A percentile compares a stretch with the other conserved stretches of the same genome.
Conservation (phyloP, 176 grass and related monocot species). For the Triticum timopheevii region DNA sequence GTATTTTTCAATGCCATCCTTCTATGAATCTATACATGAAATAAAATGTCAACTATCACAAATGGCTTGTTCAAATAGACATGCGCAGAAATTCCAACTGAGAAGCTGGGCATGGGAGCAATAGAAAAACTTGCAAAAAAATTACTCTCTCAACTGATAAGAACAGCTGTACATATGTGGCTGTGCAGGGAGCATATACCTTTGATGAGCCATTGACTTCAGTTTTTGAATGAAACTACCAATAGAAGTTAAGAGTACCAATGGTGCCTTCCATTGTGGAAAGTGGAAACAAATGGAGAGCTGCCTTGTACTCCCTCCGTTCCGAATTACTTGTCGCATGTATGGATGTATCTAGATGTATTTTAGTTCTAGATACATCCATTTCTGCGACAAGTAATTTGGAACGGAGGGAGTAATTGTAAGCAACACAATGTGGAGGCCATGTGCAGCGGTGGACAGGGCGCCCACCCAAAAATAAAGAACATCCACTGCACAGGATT, state of each 20-base stretch:
- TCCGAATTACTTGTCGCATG: too few species aligned
- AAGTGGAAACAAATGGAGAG: slow-evolving; percentile 10
- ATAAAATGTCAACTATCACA: neutral
- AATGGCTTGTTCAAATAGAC: neutral
- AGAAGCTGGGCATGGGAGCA: neutral
- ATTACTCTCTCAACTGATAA: neutral
- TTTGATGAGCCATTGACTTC: slow-evolving; percentile 22
- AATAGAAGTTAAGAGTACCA: neutral
- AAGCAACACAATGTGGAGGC: slow-evolving; percentile 27
- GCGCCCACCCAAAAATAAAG: slow-evolving; percentile 21
- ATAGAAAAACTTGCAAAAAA: neutral
- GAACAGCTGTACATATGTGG: slow-evolving; percentile 1
- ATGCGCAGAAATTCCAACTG: neutral
- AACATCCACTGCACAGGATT: slow-evolving; percentile 25
- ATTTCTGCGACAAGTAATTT: too few species aligned
- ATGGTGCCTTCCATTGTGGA: neutral
- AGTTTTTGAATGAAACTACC: neutral
- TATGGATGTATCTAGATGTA: too few species aligned
- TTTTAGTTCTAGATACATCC: too few species aligned
- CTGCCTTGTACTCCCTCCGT: too few species aligned
- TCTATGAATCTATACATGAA: neutral
- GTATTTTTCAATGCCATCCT: neutral
- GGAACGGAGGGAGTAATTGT: too few species aligned
- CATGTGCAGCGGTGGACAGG: slow-evolving; percentile 36
- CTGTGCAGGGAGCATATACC: neutral